Conservation (phyloP, 2,329 filamentous ascomycete genomes). For the Blastomyces parvus region DNA sequence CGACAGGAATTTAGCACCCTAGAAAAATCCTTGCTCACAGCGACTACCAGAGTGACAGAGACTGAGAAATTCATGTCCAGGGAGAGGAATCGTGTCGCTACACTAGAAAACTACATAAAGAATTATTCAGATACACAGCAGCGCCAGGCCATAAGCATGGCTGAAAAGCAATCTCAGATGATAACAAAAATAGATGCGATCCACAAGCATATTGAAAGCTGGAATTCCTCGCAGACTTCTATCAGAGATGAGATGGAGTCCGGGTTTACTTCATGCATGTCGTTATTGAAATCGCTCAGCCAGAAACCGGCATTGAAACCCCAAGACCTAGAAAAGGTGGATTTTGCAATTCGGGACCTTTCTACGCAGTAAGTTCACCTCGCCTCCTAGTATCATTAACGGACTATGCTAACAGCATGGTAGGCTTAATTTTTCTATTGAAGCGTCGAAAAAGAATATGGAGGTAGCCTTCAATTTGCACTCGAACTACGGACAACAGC, state of each 20-base stretch:
- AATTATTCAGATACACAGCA: conserved; percentile 11
- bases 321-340: conserved; percentile 2
- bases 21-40: conserved; percentile 20
- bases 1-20: conserved; percentile 18
- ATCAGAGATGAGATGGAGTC: conserved; percentile 10
- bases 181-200: conserved; percentile 7
- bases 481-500: conserved; percentile 8
- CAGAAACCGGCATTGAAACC: conserved; percentile 5
- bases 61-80: conserved; percentile 19
- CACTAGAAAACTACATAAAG: conserved; percentile 28
- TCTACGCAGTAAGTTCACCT: conserved; percentile 20
- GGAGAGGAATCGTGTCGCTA: conserved; percentile 24
- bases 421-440: conserved; percentile 21
- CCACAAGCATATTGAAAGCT: conserved; percentile 5
- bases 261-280: conserved; percentile 9
- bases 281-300: conserved; percentile 8
- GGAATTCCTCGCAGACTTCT: conserved; percentile 4
- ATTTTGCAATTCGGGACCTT: conserved; percentile 15
- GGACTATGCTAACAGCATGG: background rate
- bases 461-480: conserved; percentile 16
- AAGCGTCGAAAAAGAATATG: conserved; percentile 15
- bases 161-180: conserved; percentile 10
- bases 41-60: conserved; percentile 17
- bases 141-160: conserved; percentile 7
- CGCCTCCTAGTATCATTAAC: background rate